Conservation (phyloP, 2,329 filamentous ascomycete genomes). For the Scedosporium dehoogii region DNA sequence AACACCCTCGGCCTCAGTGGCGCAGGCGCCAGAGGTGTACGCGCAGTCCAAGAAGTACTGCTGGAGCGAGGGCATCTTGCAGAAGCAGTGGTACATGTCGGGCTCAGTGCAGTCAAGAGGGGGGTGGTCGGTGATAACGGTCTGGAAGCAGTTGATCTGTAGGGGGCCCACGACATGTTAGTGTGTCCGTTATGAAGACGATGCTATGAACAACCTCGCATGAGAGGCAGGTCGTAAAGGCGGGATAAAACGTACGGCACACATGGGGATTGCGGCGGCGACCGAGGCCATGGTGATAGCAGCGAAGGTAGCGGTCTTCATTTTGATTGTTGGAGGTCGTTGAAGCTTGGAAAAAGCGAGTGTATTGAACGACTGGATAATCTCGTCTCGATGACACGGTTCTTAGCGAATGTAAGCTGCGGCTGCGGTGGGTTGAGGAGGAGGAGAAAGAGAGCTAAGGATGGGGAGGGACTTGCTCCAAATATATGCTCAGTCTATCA, state of each 20-base stretch:
- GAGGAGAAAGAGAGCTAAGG: neutral
- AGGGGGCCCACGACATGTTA: neutral
- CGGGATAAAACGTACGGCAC: constrained; percentile 9
- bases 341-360: neutral
- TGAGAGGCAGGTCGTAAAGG: neutral
- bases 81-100: constrained; percentile 22
- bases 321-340: constrained; percentile 3
- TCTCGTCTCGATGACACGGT: neutral
- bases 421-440: neutral
- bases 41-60: constrained; percentile 16
- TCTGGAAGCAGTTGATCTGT: constrained; percentile 16
- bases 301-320: constrained; percentile 6
- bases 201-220: neutral
- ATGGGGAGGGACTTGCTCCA: neutral
- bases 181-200: neutral
- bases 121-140: constrained; percentile 17
- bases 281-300: constrained; percentile 9
- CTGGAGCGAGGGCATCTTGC: constrained; percentile 15
- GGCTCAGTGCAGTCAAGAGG: constrained; percentile 18
- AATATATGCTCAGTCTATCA: neutral
- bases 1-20: constrained; percentile 4
- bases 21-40: constrained; percentile 9
- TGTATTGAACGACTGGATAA: neutral
- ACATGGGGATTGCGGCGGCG: constrained; percentile 10
- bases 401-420: neutral